Percentiles rank a stretch among this genome's conserved stretches.
Conservation (phyloP, 2,329 filamentous ascomycete species). For the Exophiala calicioides region DNA sequence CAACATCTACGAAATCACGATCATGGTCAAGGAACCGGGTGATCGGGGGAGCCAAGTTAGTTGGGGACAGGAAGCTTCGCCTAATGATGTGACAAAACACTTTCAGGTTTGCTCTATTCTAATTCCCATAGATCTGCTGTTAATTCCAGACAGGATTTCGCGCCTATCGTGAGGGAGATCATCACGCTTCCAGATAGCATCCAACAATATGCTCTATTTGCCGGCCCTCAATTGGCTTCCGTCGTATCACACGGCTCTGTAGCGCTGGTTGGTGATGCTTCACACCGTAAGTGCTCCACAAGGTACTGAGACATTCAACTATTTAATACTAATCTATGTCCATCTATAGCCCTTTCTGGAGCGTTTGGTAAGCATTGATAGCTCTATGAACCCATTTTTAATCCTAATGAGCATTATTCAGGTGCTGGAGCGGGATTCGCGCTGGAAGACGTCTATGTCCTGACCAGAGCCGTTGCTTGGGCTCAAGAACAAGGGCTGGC, state of each 20-base stretch:
- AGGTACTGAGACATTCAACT: too few species aligned
- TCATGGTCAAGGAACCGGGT: conserved; percentile 8
- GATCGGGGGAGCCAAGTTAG: conserved; percentile 11
- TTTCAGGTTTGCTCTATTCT: neutral
- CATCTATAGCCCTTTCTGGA: conserved; percentile 10
- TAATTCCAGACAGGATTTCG: neutral
- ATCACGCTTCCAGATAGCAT: neutral
- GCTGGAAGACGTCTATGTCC: conserved; percentile 16
- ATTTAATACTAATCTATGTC: neutral
- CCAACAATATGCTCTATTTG: neutral
- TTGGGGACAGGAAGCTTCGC: conserved; percentile 15
- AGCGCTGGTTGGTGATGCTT: conserved; percentile 19
- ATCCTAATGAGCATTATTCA: neutral
- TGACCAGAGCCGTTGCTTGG: conserved; percentile 11
- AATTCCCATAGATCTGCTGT: neutral
- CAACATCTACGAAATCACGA: conserved; percentile 13
- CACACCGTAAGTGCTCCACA: conserved; percentile 10
- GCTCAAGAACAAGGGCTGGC: conserved; percentile 4
- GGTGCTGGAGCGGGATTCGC: conserved; percentile 17
- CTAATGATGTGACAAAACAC: conserved; percentile 1
- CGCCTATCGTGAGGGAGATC: neutral
- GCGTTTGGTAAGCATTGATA: conserved; percentile 20
- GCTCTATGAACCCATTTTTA: too few species aligned
- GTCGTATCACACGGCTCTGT: neutral
- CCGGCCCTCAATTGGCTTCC: neutral